Evolutionary conservation across 441 rosid genomes (phyloP), one percentile per base, ranked within the genome.

Genomic region (Erodium texanum): DNA sequence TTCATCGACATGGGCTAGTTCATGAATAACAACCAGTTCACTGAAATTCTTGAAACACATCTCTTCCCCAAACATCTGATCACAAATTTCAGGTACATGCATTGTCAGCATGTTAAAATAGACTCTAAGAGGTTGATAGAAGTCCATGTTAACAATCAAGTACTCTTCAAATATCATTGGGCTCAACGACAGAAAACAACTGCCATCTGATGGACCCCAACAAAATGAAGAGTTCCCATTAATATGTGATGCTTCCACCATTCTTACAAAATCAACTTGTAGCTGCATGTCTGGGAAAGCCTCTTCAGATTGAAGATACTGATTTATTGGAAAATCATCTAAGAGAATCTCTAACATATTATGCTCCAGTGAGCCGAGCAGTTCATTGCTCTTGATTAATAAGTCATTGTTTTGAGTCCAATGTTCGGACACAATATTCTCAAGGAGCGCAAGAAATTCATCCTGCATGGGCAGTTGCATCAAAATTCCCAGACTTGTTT

Each of bases 1-100:
- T 71, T 84, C 97, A 80, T 92, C 97, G 67, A 69, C 78, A 66
- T 82, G 82, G 67, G 88, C 84, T 68, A 95, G 87, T 80, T 92
- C 98, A 65, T 66, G 79, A 80, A 82, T 80, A 72, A 90, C 86
- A 74, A 92, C 79, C 86, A 92, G 72, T 27, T 92, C 92, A 76
- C 80, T 79, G 69, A 85, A 87, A 77, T 74, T 79, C 79, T 87
- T 90, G 68, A 87, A 89, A 75, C 75, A 83, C 87, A 76, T 69
- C 69, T 82, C 89, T 73, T 86, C 85, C 69, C 74, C 76, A 75
- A 86, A 82, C 82, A 84, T 76, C 75, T 73, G 75, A 23, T 76
- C 70, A 70, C 85, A 84, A 70, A 69, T 54, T 67, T 80, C 89
- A 29, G 75, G 81, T 68, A 87, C 86, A 68, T 66, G 68, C 58